These are phyloP conservation scores for Bimuria novae-zelandiae DNA, from an alignment of 2,329 filamentous ascomycete genomes.

Conservation along the genomic window DNA sequence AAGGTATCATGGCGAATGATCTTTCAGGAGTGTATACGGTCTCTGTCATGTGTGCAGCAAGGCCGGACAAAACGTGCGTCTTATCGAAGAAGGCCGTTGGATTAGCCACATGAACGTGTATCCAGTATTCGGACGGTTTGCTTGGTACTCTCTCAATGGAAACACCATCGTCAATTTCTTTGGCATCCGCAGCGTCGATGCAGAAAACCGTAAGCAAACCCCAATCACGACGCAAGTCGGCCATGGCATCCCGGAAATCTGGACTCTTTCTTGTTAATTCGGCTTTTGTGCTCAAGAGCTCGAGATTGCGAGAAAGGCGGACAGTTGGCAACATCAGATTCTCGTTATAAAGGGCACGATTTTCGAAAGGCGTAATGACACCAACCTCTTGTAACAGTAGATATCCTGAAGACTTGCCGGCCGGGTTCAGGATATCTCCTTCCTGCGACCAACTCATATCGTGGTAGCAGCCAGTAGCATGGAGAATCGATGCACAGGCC, in stretches of 20 bases:
- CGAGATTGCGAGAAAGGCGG: slow-evolving; percentile 50
- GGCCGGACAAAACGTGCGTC: slow-evolving; percentile 61
- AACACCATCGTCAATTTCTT: slow-evolving; percentile 79
- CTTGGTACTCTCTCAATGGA: slow-evolving; percentile 66
- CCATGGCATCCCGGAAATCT: slow-evolving; percentile 59
- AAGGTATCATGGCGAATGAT: slow-evolving; percentile 62
- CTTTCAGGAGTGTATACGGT: slow-evolving; percentile 63
- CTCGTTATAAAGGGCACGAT: slow-evolving; percentile 65
- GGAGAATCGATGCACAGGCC: slow-evolving; percentile 67
- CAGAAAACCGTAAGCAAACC: slow-evolving; percentile 67
- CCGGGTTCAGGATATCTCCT: slow-evolving; percentile 42
- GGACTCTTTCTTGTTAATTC: slow-evolving; percentile 30
- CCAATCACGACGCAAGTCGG: slow-evolving; percentile 63
- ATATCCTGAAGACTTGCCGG: slow-evolving; percentile 50
- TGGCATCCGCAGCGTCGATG: slow-evolving; percentile 69
- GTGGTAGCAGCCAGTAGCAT: slow-evolving; percentile 65
- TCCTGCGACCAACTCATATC: slow-evolving; percentile 25
- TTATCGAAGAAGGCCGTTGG: slow-evolving; percentile 71
- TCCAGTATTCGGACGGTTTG: slow-evolving; percentile 64
- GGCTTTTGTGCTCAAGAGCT: slow-evolving; percentile 45
- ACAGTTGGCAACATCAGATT: slow-evolving; percentile 57
- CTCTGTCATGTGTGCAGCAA: slow-evolving; percentile 63
- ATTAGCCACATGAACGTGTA: slow-evolving; percentile 79
- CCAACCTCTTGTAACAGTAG: slow-evolving; percentile 78
- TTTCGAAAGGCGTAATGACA: slow-evolving; percentile 71